phyloP scores from a whole-genome alignment of 192 early-diverging fungal species.

The Backusella sp. region DNA sequence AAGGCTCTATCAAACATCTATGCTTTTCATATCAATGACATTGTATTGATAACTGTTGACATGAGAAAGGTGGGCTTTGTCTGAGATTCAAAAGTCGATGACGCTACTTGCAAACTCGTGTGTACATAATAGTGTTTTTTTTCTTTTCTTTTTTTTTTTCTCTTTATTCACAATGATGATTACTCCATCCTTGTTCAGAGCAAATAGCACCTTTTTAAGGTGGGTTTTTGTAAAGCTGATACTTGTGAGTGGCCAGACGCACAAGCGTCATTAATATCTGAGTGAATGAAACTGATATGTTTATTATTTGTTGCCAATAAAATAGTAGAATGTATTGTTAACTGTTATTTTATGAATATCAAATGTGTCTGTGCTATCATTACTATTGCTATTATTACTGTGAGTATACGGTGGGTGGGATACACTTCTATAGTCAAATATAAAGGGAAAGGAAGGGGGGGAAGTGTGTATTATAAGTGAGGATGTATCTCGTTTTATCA shows the following conservation, averaged over 20 bases:
- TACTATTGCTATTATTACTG: too few species aligned
- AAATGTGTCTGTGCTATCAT: too few species aligned
- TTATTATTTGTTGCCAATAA: not conserved
- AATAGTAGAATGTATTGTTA: not conserved
- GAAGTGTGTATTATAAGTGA: too few species aligned
- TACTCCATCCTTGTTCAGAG: slow-evolving; percentile 24
- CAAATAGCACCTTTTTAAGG: slow-evolving; percentile 2
- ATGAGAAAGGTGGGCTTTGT: too few species aligned
- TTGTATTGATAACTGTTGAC: too few species aligned
- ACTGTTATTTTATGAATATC: not conserved
- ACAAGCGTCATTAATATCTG: not conserved
- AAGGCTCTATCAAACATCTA: too few species aligned
- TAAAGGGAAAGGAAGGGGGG: too few species aligned
- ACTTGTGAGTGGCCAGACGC: slow-evolving; percentile 14
- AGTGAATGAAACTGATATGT: not conserved
- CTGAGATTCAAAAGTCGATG: not conserved
- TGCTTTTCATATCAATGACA: too few species aligned
- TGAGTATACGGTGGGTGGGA: too few species aligned
- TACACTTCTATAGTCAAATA: too few species aligned
- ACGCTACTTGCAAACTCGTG: not conserved
- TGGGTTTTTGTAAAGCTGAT: slow-evolving; percentile 15
- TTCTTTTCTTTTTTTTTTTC: not conserved
- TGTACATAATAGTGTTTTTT: not conserved
- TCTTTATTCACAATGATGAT: slow-evolving; percentile 16
- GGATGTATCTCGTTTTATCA: too few species aligned